Percentiles rank a stretch among this genome's conserved stretches.
phyloP scores from a whole-genome alignment of 2,329 filamentous ascomycete species.

The Chrysosphaeria jannelii region DNA sequence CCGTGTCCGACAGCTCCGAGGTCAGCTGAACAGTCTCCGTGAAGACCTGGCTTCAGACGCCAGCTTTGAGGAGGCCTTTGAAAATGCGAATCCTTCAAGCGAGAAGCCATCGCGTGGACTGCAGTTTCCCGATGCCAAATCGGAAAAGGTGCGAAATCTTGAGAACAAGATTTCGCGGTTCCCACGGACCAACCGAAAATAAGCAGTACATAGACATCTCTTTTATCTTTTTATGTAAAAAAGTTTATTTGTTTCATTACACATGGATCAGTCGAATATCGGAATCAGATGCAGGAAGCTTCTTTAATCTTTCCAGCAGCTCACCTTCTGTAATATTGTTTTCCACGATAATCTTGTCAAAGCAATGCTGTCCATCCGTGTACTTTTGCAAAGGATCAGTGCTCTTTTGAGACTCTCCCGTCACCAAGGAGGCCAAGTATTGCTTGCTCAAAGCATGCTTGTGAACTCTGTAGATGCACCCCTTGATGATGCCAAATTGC shows the following conservation, averaged over 20 bases:
- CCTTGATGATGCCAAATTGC: slow-evolving; percentile 89
- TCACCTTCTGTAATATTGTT: slow-evolving; percentile 37
- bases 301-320: slow-evolving; percentile 36
- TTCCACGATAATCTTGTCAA: slow-evolving; percentile 62
- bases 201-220: not conserved
- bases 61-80: too few species aligned
- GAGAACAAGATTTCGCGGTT: slow-evolving; percentile 5
- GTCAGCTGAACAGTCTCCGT: slow-evolving; percentile 8
- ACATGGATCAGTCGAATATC: slow-evolving; percentile 13
- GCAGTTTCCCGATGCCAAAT: slow-evolving; percentile 7
- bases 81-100: too few species aligned
- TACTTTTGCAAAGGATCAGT: slow-evolving; percentile 29
- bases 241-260: not conserved
- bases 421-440: slow-evolving; percentile 24
- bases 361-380: slow-evolving; percentile 42
- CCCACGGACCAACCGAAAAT: too few species aligned
- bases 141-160: slow-evolving; percentile 3
- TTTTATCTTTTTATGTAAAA: slow-evolving; percentile 1
- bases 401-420: slow-evolving; percentile 16
- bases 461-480: slow-evolving; percentile 73
- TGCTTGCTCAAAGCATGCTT: slow-evolving; percentile 54
- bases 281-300: slow-evolving; percentile 20
- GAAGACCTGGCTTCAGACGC: too few species aligned
- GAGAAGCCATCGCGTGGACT: too few species aligned
- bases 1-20: slow-evolving; percentile 14